These are phyloP conservation scores for Lippia alba DNA, from an alignment of 305 asterid genomes.

Conservation along the genomic window DNA sequence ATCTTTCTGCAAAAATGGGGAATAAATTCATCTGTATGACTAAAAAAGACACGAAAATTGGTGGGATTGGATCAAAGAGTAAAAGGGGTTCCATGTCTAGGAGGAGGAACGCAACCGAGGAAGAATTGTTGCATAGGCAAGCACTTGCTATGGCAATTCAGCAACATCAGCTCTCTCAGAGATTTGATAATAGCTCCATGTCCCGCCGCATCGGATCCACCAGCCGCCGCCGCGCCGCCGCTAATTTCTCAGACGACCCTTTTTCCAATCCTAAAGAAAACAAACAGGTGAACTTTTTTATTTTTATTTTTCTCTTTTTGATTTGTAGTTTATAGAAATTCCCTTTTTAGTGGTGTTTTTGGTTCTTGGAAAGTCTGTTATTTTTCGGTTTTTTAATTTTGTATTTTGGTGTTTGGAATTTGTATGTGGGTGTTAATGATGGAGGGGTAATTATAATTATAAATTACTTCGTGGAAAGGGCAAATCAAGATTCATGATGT, in stretches of 20 bases:
- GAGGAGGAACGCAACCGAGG: slow-evolving; percentile 57
- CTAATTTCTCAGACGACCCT: slow-evolving; percentile 41
- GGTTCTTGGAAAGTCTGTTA: slow-evolving; percentile 18
- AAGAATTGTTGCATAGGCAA: slow-evolving; percentile 65
- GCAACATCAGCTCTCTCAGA: slow-evolving; percentile 69
- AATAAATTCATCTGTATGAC: slow-evolving; percentile 60
- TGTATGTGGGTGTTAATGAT: background rate
- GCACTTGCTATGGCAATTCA: slow-evolving; percentile 75
- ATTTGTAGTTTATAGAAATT: background rate
- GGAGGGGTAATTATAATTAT: background rate
- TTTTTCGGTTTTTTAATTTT: background rate
- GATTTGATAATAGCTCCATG: slow-evolving; percentile 61
- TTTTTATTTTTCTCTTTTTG: slow-evolving; percentile 5
- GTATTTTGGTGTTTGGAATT: background rate
- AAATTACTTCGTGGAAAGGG: background rate
- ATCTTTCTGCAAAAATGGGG: slow-evolving; percentile 49
- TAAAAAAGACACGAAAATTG: slow-evolving; percentile 46
- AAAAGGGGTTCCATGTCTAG: slow-evolving; percentile 41
- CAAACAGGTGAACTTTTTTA: slow-evolving; percentile 47
- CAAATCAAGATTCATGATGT: slow-evolving; percentile 28
- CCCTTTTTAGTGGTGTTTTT: background rate
- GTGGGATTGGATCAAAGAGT: slow-evolving; percentile 52
- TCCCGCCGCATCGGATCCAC: slow-evolving; percentile 74
- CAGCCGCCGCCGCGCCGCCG: slow-evolving; percentile 55
- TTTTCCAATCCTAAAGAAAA: slow-evolving; percentile 37